phyloP scores from a whole-genome alignment of 495 filamentous ascomycete genomes.

The Friedmanniomyces simplex region DNA sequence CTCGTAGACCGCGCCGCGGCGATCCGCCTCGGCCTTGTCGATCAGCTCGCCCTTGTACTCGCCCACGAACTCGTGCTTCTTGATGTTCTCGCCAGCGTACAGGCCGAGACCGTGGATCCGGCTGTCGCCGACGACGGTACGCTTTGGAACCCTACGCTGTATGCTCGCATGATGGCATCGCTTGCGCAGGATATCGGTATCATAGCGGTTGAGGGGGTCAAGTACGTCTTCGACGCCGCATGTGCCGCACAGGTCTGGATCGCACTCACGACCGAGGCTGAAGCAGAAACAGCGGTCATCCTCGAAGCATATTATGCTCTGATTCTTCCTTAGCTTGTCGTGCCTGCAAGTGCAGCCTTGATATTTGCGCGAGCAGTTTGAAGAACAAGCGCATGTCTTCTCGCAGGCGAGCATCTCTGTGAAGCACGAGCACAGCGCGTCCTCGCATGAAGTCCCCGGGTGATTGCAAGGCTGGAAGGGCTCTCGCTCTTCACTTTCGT shows the following conservation, averaged over 20 bases:
- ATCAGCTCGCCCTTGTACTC: constrained; percentile 68
- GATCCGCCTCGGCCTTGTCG: constrained; percentile 50
- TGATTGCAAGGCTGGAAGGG: constrained; percentile 35
- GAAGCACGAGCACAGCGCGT: constrained; percentile 44
- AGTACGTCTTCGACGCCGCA: constrained; percentile 55
- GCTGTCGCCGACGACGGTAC: constrained; percentile 51
- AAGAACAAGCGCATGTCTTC: constrained; percentile 51
- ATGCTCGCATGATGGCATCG: constrained; percentile 54
- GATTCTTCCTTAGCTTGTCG: constrained; percentile 31
- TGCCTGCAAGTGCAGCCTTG: constrained; percentile 52
- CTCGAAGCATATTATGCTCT: constrained; percentile 34
- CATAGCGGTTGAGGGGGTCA: constrained; percentile 48
- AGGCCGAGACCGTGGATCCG: constrained; percentile 55
- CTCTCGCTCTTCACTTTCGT: constrained; percentile 18
- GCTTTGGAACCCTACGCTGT: constrained; percentile 50
- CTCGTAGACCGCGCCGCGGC: constrained; percentile 55
- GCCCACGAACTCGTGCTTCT: constrained; percentile 50
- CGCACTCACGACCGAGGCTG: constrained; percentile 57
- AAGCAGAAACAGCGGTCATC: constrained; percentile 48
- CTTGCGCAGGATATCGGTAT: constrained; percentile 38
- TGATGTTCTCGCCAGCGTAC: constrained; percentile 51
- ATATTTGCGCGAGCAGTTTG: constrained; percentile 51
- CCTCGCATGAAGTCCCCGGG: constrained; percentile 29
- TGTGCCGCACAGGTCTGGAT: constrained; percentile 53
- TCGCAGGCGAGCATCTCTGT: constrained; percentile 51